Evolutionary conservation across 2,329 filamentous ascomycete species (phyloP), one percentile per base, ranked within the genome.

Genomic region (Mycosphaerella sp.): DNA sequence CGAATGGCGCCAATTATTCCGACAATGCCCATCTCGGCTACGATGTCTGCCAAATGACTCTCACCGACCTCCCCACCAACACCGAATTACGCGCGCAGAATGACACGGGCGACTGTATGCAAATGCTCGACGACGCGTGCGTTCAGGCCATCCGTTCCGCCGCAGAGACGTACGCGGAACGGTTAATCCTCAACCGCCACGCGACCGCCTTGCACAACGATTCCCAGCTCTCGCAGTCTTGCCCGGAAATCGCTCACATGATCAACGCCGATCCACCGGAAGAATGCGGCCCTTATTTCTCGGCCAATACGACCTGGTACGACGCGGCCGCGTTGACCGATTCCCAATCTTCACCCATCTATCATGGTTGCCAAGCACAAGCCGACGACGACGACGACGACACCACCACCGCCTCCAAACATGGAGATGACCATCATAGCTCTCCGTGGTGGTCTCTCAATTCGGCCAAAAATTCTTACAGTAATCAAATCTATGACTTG

Each of bases 81-180:
- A 54, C 44, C 43, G 39, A 23, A 9, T 26, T 14, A 9, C 36
- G 56, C n/a, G 53, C 45, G 11, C 56, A 58, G 34, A 31, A 14
- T 7, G 56, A 56, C 36, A 56, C 51, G 46, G 56, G 56, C 12
- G 43, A 45, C 17, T 58, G 56, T 39, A 12, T n/a, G 17, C n/a
- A 31, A 17, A 53, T 45, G 14, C 36, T 58, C 11, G 53, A 58
- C 44, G 23, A 51, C 23, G 23, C 38, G 14, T 58, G 56, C 34
- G 48, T 58, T 14, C 23, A 43, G 11, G 55, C 39, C n/a, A 43
- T 58, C 12, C 45, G 45, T 14, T 17, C 17, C 12, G 31, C 26
- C 5, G 54, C 50, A 23, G 29, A 49, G 26, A 12, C 36, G 2
- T 47, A 32, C 34, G 54, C 54, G 4, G 10, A 46, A 11, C 8